Evolutionary conservation across 345 rosid species (phyloP).

Genomic region (Populus davidiana): DNA sequence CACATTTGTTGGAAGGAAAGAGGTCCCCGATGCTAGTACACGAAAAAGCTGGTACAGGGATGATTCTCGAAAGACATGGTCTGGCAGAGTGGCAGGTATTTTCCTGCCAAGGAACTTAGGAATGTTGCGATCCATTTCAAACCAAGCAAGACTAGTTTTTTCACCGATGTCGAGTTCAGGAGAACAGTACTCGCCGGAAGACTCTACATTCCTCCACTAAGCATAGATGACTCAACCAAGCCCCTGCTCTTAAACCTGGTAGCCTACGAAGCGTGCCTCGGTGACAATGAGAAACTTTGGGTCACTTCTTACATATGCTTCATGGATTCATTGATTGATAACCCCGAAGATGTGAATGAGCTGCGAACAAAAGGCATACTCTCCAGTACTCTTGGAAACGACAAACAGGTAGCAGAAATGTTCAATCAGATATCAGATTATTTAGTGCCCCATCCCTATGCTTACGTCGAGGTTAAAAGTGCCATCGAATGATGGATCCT

Average conservation of each 20-base stretch:
- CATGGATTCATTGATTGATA: slow-evolving; percentile 13
- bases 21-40: background rate
- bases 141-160: background rate
- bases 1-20: background rate
- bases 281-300: too few species aligned
- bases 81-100: background rate
- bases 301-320: slow-evolving; percentile 20
- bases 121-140: slow-evolving; percentile 13
- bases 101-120: slow-evolving; percentile 11
- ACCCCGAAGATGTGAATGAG: slow-evolving; percentile 16
- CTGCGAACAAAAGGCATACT: slow-evolving; percentile 11
- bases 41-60: background rate
- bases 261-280: slow-evolving; percentile 12
- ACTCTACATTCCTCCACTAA: slow-evolving; percentile 12
- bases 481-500: too few species aligned
- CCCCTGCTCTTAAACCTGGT: background rate
- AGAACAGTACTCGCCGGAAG: background rate
- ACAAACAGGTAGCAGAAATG: slow-evolving; percentile 10
- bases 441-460: slow-evolving; percentile 6
- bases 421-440: slow-evolving; percentile 10
- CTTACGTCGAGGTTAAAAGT: too few species aligned
- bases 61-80: background rate
- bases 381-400: slow-evolving; percentile 13
- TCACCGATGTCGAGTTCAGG: slow-evolving; percentile 6
- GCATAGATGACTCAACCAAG: background rate